Conservation (phyloP, 1,139 yeast genomes). For the Yamadazyma atmosphaerica region DNA sequence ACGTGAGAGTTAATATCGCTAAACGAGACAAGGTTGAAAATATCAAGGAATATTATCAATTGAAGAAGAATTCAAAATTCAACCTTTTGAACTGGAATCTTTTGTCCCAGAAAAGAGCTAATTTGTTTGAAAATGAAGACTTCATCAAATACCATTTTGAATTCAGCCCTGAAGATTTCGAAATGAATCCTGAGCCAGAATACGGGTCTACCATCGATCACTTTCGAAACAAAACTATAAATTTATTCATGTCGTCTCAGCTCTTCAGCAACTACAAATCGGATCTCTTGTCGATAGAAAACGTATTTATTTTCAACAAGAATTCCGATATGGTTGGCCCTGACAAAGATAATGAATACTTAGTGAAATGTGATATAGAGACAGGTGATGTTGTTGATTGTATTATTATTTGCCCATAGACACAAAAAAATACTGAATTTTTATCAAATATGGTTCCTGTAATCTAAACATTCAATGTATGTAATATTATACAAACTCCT, state of each 20-base stretch:
- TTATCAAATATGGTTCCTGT: no score
- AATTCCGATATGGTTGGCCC: constrained; percentile 24
- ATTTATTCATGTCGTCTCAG: constrained; percentile 54
- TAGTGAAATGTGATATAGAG: constrained; percentile 62
- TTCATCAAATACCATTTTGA: constrained; percentile 68
- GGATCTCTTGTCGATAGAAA: constrained; percentile 16
- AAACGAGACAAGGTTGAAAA: constrained; percentile 18
- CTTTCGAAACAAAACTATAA: constrained; percentile 53
- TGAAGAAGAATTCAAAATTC: constrained; percentile 27
- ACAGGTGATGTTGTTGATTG: constrained; percentile 65
- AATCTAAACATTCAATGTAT: background rate
- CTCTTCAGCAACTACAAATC: constrained; percentile 31
- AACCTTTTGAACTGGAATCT: constrained; percentile 26
- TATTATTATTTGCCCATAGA: constrained; percentile 25
- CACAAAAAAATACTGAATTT: no score
- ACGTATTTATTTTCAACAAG: constrained; percentile 34
- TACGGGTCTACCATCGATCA: constrained; percentile 68
- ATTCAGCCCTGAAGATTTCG: constrained; percentile 80
- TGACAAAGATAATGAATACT: constrained; percentile 45
- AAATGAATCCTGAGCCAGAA: constrained; percentile 56
- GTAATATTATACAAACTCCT: constrained; percentile 7
- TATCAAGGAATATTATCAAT: constrained; percentile 28
- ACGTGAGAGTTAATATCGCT: constrained; percentile 50
- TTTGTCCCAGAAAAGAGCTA: constrained; percentile 26
- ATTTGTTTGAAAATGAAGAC: constrained; percentile 24